Percentiles rank a stretch among this genome's conserved stretches.
Evolutionary conservation across 78 protist species (phyloP).

Genomic region (Mastigamoeba balamuthi): DNA sequence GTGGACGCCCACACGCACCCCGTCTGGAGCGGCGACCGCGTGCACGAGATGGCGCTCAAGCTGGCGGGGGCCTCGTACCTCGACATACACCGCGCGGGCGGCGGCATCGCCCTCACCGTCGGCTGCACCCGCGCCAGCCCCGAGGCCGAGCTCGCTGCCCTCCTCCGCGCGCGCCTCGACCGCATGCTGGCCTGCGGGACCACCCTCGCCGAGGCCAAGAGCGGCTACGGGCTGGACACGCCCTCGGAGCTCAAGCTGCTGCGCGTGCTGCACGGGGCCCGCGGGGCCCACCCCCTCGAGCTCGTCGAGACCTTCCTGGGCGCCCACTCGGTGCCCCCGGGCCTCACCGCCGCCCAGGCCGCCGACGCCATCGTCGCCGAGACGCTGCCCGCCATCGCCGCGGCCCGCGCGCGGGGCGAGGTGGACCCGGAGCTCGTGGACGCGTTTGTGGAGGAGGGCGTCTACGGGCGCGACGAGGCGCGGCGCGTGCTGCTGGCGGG

Average conservation of each 20-base stretch:
- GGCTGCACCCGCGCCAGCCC: slow-evolving; percentile 32
- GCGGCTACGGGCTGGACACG: slow-evolving; percentile 78
- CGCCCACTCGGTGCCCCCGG: slow-evolving; percentile 75
- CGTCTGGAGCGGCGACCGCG: slow-evolving; percentile 68
- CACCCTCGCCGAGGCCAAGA: slow-evolving; percentile 69
- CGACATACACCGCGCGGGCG: slow-evolving; percentile 76
- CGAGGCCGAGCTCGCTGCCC: slow-evolving; percentile 24
- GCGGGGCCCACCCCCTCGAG: slow-evolving; percentile 18
- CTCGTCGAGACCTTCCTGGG: slow-evolving; percentile 68
- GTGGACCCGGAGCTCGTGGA: slow-evolving; percentile 50
- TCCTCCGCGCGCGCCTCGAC: slow-evolving; percentile 37
- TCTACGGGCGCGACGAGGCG: slow-evolving; percentile 47
- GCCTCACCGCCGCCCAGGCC: slow-evolving; percentile 23
- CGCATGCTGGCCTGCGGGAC: slow-evolving; percentile 70
- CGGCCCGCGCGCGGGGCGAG: slow-evolving; percentile 6
- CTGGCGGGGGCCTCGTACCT: slow-evolving; percentile 79
- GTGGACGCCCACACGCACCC: slow-evolving; percentile 86
- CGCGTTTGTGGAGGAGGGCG: slow-evolving; percentile 67
- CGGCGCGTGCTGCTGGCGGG: slow-evolving; percentile 55
- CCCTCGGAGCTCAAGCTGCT: slow-evolving; percentile 82
- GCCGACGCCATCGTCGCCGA: slow-evolving; percentile 41
- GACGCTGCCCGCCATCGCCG: slow-evolving; percentile 51
- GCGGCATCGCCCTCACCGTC: slow-evolving; percentile 78
- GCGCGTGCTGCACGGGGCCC: slow-evolving; percentile 26
- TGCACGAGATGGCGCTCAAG: slow-evolving; percentile 62